Evolutionary conservation across 2,329 filamentous ascomycete genomes (phyloP), one percentile per base, ranked within the genome.

Genomic region (Verticillium longisporum): DNA sequence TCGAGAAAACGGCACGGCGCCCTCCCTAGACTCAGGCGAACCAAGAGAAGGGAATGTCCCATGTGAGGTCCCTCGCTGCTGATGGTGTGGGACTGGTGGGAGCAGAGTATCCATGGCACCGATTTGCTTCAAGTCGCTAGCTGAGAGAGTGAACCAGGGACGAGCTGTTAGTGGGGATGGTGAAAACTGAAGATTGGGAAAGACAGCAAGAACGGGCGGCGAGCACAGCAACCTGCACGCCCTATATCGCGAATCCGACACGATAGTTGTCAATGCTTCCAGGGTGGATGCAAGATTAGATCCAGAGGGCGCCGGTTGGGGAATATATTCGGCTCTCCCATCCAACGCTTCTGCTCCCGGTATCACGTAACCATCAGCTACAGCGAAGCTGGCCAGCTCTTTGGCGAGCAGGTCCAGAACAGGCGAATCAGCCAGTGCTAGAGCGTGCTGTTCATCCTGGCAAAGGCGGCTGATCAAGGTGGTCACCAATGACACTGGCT

Each of bases 401-500:
- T 86, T 82, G 32, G 91, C 89, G 33, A 98, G 80, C 13, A 88
- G 84, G 74, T 97, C 91, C 37, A 98, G 78, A 32, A 96, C 81
- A 6, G 91, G 90, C 11, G 80, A 81, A 41, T 88, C 87, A 11
- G 90, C 84, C 60, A 98, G 76, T n/a, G 83, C 77, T 63, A 85
- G 83, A 73, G 90, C 91, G 64, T 95, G 87, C 11, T 77, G 76
- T 62, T 92, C 87, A 63, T 89, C 85, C 18, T 79, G 81, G 69
- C 91, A 95, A n/a, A 87, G 72, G 37, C 73, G 75, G 62, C 74
- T 78, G 68, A 89, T 80, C 56, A 88, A 73, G 64, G 71, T 78
- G 41, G 87, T 81, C 2, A 85, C 80, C 37, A 89, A 79, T 1
- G 78, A 78, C 61, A 89, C 83, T 67, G 91, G 87, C 57, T 83